Conservation (phyloP, 768 basidiomycete genomes). For the Tricholoma sp. region DNA sequence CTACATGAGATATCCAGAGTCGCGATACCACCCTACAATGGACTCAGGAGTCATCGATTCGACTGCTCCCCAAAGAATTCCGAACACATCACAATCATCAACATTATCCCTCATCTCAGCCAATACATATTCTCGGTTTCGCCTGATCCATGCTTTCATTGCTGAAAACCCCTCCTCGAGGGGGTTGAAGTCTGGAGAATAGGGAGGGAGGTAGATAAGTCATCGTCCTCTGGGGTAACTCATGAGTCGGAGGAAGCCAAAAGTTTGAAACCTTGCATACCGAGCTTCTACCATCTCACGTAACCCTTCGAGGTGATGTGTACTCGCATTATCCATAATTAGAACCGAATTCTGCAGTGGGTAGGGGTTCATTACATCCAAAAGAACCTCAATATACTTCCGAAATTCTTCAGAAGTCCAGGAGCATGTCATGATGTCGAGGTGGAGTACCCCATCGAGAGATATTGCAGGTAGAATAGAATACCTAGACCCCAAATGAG, state of each 20-base stretch:
- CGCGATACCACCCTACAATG: background rate
- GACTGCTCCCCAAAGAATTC: background rate
- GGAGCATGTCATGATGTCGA: background rate
- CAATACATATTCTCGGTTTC: background rate
- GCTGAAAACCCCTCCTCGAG: background rate
- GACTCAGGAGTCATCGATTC: background rate
- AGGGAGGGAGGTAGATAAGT: background rate
- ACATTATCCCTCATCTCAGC: background rate
- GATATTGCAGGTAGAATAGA: background rate
- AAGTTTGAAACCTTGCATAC: background rate
- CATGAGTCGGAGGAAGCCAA: too few relatives aligned
- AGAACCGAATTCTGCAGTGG: constrained; percentile 23
- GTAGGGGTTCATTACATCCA: constrained; percentile 24
- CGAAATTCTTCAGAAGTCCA: background rate
- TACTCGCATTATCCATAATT: constrained; percentile 29
- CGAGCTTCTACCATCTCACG: constrained; percentile 15
- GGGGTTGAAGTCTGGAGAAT: background rate
- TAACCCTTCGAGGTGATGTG: constrained; percentile 23
- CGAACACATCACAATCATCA: background rate
- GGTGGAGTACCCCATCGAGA: background rate
- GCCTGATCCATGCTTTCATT: background rate
- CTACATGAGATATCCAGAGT: background rate
- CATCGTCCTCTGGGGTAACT: background rate
- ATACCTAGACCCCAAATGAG: background rate
- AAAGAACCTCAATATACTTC: background rate